Conservation (phyloP, 768 basidiomycete species). For the Trametopsis cervina region DNA sequence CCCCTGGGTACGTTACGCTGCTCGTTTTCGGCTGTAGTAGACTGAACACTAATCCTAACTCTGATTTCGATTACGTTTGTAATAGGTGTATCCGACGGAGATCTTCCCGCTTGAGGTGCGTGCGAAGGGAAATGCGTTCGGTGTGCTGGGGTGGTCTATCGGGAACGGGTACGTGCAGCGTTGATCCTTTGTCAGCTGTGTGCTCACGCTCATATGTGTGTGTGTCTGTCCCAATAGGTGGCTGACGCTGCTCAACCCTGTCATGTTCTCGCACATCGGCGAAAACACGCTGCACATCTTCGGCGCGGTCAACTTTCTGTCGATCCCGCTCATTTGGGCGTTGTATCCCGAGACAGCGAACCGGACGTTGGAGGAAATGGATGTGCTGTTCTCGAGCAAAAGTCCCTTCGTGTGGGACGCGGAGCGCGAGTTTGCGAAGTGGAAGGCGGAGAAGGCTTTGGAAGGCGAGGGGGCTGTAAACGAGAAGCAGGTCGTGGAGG, state of each 20-base stretch:
- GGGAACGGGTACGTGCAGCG: slow-evolving; percentile 28
- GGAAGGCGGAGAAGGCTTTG: slow-evolving; percentile 26
- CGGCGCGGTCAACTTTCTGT: slow-evolving; percentile 35
- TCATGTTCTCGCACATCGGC: slow-evolving; percentile 35
- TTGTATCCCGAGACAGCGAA: slow-evolving; percentile 41
- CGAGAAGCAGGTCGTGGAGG: neutral
- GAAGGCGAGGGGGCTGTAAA: slow-evolving; percentile 10
- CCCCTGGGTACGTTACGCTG: slow-evolving; percentile 28
- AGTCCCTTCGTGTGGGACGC: slow-evolving; percentile 41
- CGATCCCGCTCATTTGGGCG: slow-evolving; percentile 38
- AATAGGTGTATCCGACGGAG: slow-evolving; percentile 25
- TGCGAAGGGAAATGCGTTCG: slow-evolving; percentile 41
- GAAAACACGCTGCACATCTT: slow-evolving; percentile 41
- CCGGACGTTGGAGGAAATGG: slow-evolving; percentile 39
- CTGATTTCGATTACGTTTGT: neutral
- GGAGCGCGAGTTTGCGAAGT: slow-evolving; percentile 31
- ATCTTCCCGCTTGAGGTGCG: slow-evolving; percentile 38
- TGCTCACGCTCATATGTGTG: neutral
- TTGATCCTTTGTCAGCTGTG: neutral
- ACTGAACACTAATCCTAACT: too few relatives aligned
- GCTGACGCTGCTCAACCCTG: slow-evolving; percentile 37
- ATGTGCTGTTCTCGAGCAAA: slow-evolving; percentile 36
- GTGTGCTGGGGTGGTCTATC: slow-evolving; percentile 39
- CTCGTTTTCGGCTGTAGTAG: too few relatives aligned
- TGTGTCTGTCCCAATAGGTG: slow-evolving; percentile 25